Conservation (phyloP, 345 rosid species). For the Nasturtium officinale region DNA sequence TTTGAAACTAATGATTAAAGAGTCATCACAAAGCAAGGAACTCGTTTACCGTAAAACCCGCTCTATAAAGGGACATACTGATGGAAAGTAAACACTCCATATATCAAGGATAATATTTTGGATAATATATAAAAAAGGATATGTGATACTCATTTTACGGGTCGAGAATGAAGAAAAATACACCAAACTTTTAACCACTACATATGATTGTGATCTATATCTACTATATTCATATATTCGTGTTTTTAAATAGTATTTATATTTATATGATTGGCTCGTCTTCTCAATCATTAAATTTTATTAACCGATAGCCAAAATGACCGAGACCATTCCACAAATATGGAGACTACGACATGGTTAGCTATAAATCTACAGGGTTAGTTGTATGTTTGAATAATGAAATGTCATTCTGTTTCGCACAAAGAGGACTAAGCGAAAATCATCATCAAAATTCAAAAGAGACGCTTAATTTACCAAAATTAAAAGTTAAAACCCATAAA, state of each 20-base stretch:
- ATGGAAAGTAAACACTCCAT: neutral
- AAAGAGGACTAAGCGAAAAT: neutral
- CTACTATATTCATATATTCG: slow-evolving; percentile 6
- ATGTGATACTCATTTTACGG: slow-evolving; percentile 32
- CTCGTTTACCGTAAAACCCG: neutral
- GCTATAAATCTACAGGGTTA: too few species aligned
- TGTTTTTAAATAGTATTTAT: neutral
- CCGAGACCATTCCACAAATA: too few species aligned
- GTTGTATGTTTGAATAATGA: too few species aligned
- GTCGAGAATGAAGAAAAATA: slow-evolving; percentile 8
- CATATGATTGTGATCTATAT: slow-evolving; percentile 12
- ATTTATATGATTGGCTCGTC: too few species aligned
- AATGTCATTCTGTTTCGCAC: neutral
- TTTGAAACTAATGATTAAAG: neutral
- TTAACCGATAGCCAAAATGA: too few species aligned
- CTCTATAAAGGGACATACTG: too few species aligned
- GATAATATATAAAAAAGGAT: neutral
- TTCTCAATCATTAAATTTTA: too few species aligned
- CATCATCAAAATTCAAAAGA: neutral
- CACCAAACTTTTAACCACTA: slow-evolving; percentile 26
- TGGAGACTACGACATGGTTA: too few species aligned
- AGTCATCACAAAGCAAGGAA: neutral
- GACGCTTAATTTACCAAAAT: neutral
- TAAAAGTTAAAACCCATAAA: neutral
- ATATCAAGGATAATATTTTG: neutral